Percentiles rank a stretch among this genome's conserved stretches.
Conservation (phyloP, 768 basidiomycete genomes). For the Holtermanniella nyarrowii region DNA sequence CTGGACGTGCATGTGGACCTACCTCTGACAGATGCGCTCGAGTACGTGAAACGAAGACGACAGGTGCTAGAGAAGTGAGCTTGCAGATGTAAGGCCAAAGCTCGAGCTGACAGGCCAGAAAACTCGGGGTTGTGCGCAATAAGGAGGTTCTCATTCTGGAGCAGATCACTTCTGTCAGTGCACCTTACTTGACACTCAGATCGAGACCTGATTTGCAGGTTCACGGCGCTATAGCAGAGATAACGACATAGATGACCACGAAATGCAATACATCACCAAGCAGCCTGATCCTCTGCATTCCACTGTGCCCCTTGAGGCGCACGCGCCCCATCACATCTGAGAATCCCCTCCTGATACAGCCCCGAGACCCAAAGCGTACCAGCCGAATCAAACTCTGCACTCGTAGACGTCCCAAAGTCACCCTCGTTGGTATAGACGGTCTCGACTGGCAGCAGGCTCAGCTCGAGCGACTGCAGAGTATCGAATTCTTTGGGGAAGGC, state of each 20-base stretch:
- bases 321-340: too few species aligned
- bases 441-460: neutral
- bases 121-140: neutral
- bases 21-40: neutral
- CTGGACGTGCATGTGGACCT: neutral
- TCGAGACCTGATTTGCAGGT: too few species aligned
- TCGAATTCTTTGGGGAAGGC: neutral
- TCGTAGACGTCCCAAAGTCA: neutral
- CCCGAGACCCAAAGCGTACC: neutral
- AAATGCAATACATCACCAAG: too few species aligned
- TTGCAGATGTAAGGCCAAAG: neutral
- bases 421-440: neutral
- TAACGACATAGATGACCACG: too few species aligned
- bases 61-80: neutral
- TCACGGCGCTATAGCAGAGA: neutral
- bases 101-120: neutral
- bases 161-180: neutral
- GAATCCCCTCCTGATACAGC: neutral
- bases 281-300: too few species aligned
- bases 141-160: neutral
- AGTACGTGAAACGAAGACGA: neutral
- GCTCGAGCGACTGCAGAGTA: neutral
- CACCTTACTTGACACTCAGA: neutral
- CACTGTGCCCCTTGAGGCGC: too few species aligned
- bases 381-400: neutral